Evolutionary conservation across 805 yeast genomes (phyloP), one percentile per base, ranked within the genome.

Genomic region (Cyberlindnera saturnus): DNA sequence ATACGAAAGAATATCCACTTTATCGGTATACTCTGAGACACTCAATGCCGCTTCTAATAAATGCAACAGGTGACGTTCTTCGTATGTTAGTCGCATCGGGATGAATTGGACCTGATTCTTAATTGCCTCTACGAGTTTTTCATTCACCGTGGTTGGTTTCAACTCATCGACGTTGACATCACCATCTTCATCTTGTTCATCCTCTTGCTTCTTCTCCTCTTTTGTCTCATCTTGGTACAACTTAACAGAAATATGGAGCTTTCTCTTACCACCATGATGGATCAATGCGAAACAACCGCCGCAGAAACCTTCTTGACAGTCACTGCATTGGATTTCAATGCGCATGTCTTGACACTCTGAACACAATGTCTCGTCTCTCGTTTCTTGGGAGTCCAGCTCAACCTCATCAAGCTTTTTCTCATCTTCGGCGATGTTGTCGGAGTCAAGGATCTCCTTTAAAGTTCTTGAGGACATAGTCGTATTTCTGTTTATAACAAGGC

Each of bases 1-100:
- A 52, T 82, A 79, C 1, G 83, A 70, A 23, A 81, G 60, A 32
- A 85, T 79, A 59, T 85, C 95, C 35, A 85, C 88, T 52, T 79
- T 76, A 54, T 84, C 90, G 0, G 91, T 85, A 57, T 85, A 85
- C 53, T 85, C 91, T 14, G 86, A 79, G 10, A 85, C 95, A 51
- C 81, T 76, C 41, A 85, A 65, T 0, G 90, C 89, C 2, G 93
- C 89, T 50, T 85, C 89, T 35, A 84, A 64, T 34, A 85, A 62
- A 45, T 83, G 69, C 42, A 85, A 62, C 34, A 81, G 60, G 59
- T 82, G 84, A 49, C 95, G 73, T 59, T 85, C 95, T 36, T 80
- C 84, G 38, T 65, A 64, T 0, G 83, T 73, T 30, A 85, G 67
- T 49, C 95, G 71, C 70, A 85, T 58, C 14, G 95, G 95, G 40